phyloP scores from a whole-genome alignment of 1,284 basidiomycete genomes.

The Malassezia psittaci region DNA sequence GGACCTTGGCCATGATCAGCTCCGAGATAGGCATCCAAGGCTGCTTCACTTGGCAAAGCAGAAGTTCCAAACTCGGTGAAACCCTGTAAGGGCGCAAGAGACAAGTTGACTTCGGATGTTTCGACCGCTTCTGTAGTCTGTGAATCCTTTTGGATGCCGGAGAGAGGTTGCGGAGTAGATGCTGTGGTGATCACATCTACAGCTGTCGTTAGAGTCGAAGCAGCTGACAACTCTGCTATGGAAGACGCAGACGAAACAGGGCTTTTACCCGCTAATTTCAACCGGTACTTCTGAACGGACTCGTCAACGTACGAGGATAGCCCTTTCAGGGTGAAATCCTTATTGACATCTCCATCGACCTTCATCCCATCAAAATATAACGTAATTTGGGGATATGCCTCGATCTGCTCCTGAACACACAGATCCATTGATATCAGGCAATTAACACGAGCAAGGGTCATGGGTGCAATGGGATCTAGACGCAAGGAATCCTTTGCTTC shows the following conservation, averaged over 20 bases:
- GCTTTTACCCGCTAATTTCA: not conserved
- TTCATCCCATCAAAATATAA: conserved; percentile 36
- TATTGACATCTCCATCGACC: conserved; percentile 20
- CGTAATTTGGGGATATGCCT: conserved; percentile 25
- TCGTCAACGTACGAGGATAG: not conserved
- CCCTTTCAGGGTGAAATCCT: not conserved
- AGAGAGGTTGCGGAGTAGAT: not conserved
- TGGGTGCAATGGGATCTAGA: conserved; percentile 48
- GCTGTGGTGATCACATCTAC: not conserved
- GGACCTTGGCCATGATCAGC: conserved; percentile 30
- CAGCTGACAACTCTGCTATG: not conserved
- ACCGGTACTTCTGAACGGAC: not conserved
- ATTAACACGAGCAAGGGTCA: conserved; percentile 42
- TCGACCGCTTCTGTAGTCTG: conserved; percentile 1
- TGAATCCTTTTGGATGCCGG: not conserved
- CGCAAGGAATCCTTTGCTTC: conserved; percentile 55
- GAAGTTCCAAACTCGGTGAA: conserved; percentile 30
- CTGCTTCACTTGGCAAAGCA: conserved; percentile 21
- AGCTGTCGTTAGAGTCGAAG: not conserved
- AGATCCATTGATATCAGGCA: conserved; percentile 32
- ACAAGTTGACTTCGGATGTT: not conserved
- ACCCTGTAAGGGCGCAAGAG: not conserved
- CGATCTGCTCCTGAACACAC: conserved; percentile 32
- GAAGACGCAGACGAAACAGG: not conserved
- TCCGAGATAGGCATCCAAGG: conserved; percentile 27